Base-by-base conservation (phyloP, 129 eudicot species). In the Helianthus tuberosus region DNA sequence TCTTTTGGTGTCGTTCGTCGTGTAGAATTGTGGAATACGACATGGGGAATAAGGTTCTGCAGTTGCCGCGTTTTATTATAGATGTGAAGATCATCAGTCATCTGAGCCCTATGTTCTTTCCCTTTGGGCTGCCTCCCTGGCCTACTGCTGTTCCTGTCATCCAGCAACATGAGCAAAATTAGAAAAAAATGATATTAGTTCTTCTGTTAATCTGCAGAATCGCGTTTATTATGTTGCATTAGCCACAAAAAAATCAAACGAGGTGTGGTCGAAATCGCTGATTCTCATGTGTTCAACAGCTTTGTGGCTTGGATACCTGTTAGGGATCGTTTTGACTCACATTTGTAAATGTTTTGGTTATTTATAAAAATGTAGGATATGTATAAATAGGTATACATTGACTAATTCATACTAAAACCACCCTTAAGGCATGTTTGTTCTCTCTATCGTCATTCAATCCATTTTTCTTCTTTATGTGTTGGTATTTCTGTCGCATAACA, bases 91-190 rank as follows among this genome's bases (percentile, higher is more conserved):
- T 66, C 54, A 23, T 66, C 6, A 66, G 73, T 75, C 66, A 41
- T 75, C 41, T 75, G 13, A 75, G 73, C 36, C 79, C 79, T 29
- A 66, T 66, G 79, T 75, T 75, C 57, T 75, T 75, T 35, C 73
- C 73, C 7, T 75, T 75, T 54, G 79, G 66, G 65, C 79, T 75
- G 54, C 79, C 79, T 66, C 41, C 66, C 11, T 75, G 79, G 79
- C 79, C 73, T 43, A 66, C 72, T 47, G 55, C 58, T 10, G 66
- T 75, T 41, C 79, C 79, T 14, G 16, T 27, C 9, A 65, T 75
- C 61, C 47, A 63, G n/a, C 71, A 75, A 16, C 73, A 75, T 43
- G 73, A 3, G 20, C 36, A 15, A 9, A 75, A 13, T 47, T 75
- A 52, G 73, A 51, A 20, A 20, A 39, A 23, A 39, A 9, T 41